Base-by-base conservation (phyloP, 352 stramenopile species). In the Globisporangium polare region DNA sequence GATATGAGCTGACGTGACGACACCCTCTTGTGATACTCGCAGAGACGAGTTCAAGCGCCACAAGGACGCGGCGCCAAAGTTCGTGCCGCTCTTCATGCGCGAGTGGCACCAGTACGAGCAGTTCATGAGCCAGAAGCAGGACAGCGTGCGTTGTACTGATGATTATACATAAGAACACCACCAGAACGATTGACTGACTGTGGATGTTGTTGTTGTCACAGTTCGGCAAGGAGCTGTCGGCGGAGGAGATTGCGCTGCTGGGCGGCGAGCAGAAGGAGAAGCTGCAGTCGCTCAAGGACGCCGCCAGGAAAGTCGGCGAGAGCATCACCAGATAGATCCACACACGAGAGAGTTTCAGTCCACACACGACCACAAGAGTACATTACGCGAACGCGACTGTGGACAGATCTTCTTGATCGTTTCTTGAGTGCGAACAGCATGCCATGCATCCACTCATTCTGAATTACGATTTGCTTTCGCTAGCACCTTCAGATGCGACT, bases 41-140 rank as follows among this genome's bases (percentile, higher is more conserved):
- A 87, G 77, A 41, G 86, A 95, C 64, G 86, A 95, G 58, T 95
- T 95, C 71, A 82, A 86, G 68, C 74, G 80, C 13, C 86, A 95
- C 73, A 94, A 94, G 75, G 73, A 75, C 52, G 84, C 83, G 6
- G 75, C 79, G 52, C 53, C 73, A 50, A 88, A 93, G 66, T 95
- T 92, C 55, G 80, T 95, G 50, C 70, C 75, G 66, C 73, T 78
- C 26, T 95, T 95, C 51, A 50, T 94, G 63, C 68, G 63, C 31
- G 86, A 95, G 64, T 95, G 86, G 86, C 68, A 88, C 55, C 63
- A 89, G 65, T 95, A 95, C 63, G 80, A 72, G 42, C 55, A 58
- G 29, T 63, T 77, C 60, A 77, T 94, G 68, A 56, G 29, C 12
- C 61, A 75, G 29, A 82, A 88, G 66, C 51, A 80, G 37, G 68